These are phyloP conservation scores for Glycine soja DNA, from an alignment of 306 rosid species.

Conservation along the genomic window DNA sequence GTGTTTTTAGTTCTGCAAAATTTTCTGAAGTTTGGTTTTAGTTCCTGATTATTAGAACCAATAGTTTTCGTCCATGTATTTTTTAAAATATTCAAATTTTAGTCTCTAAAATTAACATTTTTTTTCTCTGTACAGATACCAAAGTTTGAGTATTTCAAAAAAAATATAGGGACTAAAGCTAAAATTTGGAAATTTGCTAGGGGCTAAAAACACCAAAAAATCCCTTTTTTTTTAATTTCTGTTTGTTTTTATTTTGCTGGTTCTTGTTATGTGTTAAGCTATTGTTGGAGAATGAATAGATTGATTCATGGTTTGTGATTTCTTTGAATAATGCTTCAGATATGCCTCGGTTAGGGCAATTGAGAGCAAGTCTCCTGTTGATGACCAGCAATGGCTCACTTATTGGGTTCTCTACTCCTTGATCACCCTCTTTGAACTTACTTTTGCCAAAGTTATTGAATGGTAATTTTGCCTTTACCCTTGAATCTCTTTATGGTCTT, in stretches of 20 bases:
- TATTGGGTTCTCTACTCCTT: conserved; percentile 95
- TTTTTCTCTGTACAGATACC: not conserved
- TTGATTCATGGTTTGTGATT: conserved; percentile 36
- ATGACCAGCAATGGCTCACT: conserved; percentile 98
- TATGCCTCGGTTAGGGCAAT: conserved; percentile 94
- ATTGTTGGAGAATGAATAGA: not conserved
- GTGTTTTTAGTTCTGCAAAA: not conserved
- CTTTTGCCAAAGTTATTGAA: conserved; percentile 80
- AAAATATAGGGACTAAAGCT: not conserved
- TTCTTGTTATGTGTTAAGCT: not conserved
- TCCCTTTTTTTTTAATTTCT: not conserved
- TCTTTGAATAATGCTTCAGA: conserved; percentile 50
- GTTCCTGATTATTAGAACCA: not conserved
- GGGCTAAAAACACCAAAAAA: not conserved
- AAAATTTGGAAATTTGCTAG: too few relatives aligned
- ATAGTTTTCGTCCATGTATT: not conserved
- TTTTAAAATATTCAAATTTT: too few relatives aligned
- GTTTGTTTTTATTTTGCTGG: not conserved
- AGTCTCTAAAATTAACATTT: not conserved
- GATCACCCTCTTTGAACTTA: conserved; percentile 94
- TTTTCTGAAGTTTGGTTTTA: not conserved
- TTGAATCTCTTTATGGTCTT: not conserved
- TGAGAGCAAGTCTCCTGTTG: conserved; percentile 82
- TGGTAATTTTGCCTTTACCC: conserved; percentile 61
- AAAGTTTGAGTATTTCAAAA: not conserved